Evolutionary conservation across 2,329 filamentous ascomycete genomes (phyloP).

Genomic region (Ceratocystis variospora): DNA sequence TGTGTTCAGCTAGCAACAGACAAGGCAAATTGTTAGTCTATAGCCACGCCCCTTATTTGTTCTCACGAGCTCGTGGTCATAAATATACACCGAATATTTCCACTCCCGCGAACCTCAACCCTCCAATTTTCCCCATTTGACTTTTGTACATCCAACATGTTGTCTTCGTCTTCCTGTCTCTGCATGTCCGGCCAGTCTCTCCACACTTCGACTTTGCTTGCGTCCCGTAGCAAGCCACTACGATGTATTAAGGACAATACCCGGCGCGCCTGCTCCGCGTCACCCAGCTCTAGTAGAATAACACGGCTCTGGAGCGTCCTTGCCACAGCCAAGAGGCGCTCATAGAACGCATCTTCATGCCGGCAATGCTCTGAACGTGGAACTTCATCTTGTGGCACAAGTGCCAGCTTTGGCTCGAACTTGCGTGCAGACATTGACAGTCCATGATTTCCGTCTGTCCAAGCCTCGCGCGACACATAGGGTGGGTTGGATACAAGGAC

Average conservation of each 20-base stretch:
- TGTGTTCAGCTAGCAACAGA: conserved; percentile 23
- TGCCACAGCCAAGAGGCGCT: conserved; percentile 45
- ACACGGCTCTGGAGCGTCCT: conserved; percentile 36
- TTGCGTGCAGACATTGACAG: conserved; percentile 62
- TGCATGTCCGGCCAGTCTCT: conserved; percentile 45
- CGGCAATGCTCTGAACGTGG: conserved; percentile 25
- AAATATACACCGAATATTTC: conserved; percentile 18
- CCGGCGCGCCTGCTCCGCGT: conserved; percentile 50
- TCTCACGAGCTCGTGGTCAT: conserved; percentile 10
- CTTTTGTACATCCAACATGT: not conserved
- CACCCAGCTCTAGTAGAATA: conserved; percentile 58
- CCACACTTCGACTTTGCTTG: conserved; percentile 50
- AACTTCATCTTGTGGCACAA: conserved; percentile 42
- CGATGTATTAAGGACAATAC: conserved; percentile 32
- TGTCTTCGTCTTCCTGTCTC: not conserved
- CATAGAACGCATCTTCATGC: conserved; percentile 51
- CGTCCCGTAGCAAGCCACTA: conserved; percentile 18
- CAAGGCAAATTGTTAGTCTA: no score
- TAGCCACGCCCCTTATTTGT: not conserved
- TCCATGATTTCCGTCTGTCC: conserved; percentile 28
- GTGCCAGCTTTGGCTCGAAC: conserved; percentile 66
- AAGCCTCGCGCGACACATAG: conserved; percentile 55
- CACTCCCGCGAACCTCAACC: conserved; percentile 12
- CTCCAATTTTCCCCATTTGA: conserved; percentile 1
- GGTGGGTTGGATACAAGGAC: conserved; percentile 81